Evolutionary conservation across 2,329 filamentous ascomycete species (phyloP).

Genomic region (Aureobasidium sp.): DNA sequence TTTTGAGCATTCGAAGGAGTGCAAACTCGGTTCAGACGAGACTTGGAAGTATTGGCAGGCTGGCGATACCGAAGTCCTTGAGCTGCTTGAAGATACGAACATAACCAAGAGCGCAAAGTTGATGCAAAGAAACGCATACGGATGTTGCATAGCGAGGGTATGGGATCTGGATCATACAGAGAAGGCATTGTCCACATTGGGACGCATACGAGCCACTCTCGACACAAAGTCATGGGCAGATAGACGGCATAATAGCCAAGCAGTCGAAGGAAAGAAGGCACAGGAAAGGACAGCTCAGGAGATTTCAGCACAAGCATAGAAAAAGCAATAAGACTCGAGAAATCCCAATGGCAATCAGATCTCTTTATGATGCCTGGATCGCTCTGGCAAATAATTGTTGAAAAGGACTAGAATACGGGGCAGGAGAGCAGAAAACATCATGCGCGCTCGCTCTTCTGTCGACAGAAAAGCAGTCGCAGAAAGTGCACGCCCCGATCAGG

Average conservation of each 20-base stretch:
- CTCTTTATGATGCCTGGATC: background rate
- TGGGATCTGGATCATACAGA: background rate
- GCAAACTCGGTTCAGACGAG: background rate
- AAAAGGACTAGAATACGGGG: background rate
- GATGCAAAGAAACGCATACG: background rate
- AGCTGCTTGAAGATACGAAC: background rate
- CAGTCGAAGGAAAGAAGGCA: background rate
- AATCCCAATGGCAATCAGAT: background rate
- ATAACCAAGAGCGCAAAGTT: background rate
- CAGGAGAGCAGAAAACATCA: background rate
- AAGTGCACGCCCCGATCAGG: background rate
- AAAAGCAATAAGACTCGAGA: background rate
- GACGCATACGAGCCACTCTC: background rate
- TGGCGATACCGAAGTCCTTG: background rate
- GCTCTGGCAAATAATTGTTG: background rate
- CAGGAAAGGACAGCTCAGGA: background rate
- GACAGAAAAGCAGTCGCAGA: background rate
- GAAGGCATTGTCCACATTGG: background rate
- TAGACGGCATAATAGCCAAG: background rate
- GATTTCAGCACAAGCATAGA: background rate
- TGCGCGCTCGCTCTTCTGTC: background rate
- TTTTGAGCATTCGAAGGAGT: no score
- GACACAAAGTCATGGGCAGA: background rate
- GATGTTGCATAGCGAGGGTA: background rate
- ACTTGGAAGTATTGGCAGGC: background rate